A percentile compares a stretch with the other conserved stretches of the same genome.
phyloP scores from a whole-genome alignment of 345 rosid genomes.

The Corchorus olitorius region DNA sequence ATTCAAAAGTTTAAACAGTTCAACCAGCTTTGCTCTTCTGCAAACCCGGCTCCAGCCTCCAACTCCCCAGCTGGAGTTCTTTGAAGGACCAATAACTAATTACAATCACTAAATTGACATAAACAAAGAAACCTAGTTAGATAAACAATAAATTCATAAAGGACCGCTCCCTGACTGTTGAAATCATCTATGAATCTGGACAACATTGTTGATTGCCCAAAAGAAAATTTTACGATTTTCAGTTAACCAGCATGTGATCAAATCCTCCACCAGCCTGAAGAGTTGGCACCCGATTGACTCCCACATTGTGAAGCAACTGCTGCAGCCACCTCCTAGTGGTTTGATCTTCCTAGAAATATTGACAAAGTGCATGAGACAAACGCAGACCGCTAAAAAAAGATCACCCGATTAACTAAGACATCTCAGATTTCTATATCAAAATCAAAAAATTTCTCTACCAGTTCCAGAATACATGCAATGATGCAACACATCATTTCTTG shows the following conservation, averaged over 20 bases:
- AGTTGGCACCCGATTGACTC: conserved; percentile 62
- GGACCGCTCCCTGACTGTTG: background rate
- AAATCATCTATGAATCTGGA: background rate
- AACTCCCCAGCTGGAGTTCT: background rate
- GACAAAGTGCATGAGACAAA: background rate
- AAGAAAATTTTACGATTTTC: conserved; percentile 4
- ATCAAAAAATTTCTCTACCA: background rate
- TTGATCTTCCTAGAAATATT: conserved; percentile 73
- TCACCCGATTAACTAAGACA: background rate
- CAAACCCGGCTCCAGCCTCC: background rate
- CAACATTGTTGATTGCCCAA: background rate
- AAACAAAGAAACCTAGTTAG: background rate
- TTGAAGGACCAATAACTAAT: background rate
- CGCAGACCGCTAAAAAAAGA: background rate
- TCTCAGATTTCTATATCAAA: background rate
- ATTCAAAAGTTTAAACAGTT: background rate
- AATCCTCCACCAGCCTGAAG: conserved; percentile 76
- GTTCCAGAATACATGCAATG: background rate
- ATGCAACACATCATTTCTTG: background rate
- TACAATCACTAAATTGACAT: conserved; percentile 7
- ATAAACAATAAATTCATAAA: background rate
- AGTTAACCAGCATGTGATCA: conserved; percentile 79
- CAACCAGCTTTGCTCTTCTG: background rate
- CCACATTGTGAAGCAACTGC: conserved; percentile 83
- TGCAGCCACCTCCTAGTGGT: conserved; percentile 94